Conservation (phyloP, 163 green algal genomes). For the Chloroidium sp. region DNA sequence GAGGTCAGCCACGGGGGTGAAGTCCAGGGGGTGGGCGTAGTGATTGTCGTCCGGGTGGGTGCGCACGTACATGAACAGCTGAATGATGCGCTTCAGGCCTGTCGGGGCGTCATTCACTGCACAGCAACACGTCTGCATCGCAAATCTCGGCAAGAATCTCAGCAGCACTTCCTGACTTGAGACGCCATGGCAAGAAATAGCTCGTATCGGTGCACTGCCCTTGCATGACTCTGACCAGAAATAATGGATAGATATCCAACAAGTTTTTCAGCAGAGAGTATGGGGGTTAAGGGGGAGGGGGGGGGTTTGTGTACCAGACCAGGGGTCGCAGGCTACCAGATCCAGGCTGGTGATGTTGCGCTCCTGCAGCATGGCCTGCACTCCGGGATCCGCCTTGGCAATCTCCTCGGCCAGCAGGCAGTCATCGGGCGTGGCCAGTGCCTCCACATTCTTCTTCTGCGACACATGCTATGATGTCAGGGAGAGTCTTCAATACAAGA, state of each 20-base stretch:
- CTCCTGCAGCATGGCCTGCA: conserved; percentile 14
- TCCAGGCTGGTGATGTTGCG: conserved; percentile 34
- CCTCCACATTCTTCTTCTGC: conserved; percentile 38
- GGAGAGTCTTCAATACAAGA: neutral
- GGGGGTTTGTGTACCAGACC: conserved; percentile 21
- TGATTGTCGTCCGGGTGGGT: conserved; percentile 55
- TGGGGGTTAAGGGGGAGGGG: no score
- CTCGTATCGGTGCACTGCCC: neutral
- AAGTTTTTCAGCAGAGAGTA: no score
- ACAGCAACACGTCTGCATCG: neutral
- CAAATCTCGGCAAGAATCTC: neutral
- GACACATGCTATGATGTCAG: neutral
- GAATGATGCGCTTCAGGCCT: conserved; percentile 39
- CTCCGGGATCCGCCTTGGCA: conserved; percentile 30
- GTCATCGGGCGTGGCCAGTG: conserved; percentile 37
- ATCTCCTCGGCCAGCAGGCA: conserved; percentile 33
- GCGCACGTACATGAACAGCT: conserved; percentile 64
- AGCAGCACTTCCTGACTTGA: neutral
- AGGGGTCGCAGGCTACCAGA: conserved; percentile 48
- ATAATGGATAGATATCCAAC: no score
- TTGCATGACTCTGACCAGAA: no score
- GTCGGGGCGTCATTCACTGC: conserved; percentile 8
- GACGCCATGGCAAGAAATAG: neutral
- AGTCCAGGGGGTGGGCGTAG: conserved; percentile 65
- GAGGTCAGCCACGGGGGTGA: conserved; percentile 56